A percentile compares a stretch with the other conserved stretches of the same genome.
phyloP scores from a whole-genome alignment of 768 basidiomycete species.

The Phaeotremella skinneri region DNA sequence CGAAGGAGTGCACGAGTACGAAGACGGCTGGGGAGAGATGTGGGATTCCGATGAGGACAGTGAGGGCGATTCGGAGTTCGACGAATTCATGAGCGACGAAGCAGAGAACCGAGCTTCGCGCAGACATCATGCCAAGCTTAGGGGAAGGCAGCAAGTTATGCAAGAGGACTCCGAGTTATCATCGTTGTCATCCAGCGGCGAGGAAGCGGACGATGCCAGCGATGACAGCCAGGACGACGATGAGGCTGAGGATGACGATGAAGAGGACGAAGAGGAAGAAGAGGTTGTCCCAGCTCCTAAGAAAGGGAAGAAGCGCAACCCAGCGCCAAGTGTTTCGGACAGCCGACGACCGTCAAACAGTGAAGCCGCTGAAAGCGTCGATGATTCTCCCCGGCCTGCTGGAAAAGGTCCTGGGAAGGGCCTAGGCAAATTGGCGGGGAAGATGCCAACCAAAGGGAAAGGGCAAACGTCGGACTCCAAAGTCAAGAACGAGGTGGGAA shows the following conservation, averaged over 20 bases:
- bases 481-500: slow-evolving; percentile 14
- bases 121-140: background rate
- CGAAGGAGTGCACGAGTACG: slow-evolving; percentile 16
- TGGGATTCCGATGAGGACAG: slow-evolving; percentile 24
- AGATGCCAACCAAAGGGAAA: slow-evolving; percentile 8
- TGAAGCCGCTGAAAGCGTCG: background rate
- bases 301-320: background rate
- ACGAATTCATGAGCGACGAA: background rate
- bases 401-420: slow-evolving; percentile 1
- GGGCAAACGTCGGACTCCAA: slow-evolving; percentile 15
- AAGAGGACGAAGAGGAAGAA: slow-evolving; percentile 16
- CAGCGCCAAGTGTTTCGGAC: background rate
- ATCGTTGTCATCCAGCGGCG: slow-evolving; percentile 4
- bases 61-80: background rate
- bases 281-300: background rate
- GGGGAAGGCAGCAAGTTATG: slow-evolving; percentile 1
- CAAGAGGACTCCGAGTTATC: slow-evolving; percentile 7
- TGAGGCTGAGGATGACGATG: slow-evolving; percentile 24
- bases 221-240: slow-evolving; percentile 22
- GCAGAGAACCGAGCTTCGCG: background rate
- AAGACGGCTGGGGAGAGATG: slow-evolving; percentile 11
- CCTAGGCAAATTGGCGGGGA: background rate
- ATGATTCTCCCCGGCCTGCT: background rate
- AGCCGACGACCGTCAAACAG: background rate
- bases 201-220: slow-evolving; percentile 16